Conservation (phyloP, 768 basidiomycete species). For the Suillus variegatus region DNA sequence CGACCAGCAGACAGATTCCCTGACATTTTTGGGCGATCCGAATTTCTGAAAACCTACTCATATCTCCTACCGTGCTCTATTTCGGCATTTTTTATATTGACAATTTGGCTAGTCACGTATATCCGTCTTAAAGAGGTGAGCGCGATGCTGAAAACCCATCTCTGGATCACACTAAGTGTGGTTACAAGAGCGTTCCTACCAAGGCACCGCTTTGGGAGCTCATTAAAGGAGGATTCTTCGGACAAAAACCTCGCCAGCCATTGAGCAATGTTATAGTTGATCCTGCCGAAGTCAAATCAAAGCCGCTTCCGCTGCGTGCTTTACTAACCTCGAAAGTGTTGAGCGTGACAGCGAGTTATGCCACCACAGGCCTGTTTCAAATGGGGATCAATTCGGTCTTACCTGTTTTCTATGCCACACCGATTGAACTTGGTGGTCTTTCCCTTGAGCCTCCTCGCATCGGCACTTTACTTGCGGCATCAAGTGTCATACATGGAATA, state of each 20-base stretch:
- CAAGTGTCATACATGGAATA: constrained; percentile 36
- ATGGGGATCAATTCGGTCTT: constrained; percentile 55
- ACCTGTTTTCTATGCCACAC: constrained; percentile 34
- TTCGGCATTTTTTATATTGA: constrained; percentile 51
- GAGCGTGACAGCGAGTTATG: constrained; percentile 62
- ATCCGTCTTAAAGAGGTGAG: constrained; percentile 57
- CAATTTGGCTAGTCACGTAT: constrained; percentile 51
- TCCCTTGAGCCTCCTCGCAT: constrained; percentile 29
- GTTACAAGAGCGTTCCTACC: background rate
- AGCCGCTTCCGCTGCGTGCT: constrained; percentile 46
- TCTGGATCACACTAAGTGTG: background rate
- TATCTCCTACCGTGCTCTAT: constrained; percentile 75
- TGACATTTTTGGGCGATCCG: constrained; percentile 49
- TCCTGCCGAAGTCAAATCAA: background rate
- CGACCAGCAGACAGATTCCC: constrained; percentile 70
- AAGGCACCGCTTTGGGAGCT: background rate
- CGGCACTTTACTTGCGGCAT: constrained; percentile 24
- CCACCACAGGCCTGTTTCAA: constrained; percentile 59
- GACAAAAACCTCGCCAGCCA: background rate
- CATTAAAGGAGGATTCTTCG: background rate
- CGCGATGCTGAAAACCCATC: background rate
- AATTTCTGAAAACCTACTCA: constrained; percentile 64
- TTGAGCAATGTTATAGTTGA: background rate
- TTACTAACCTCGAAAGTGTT: constrained; percentile 57
- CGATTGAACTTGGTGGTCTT: constrained; percentile 32